Percentiles rank a stretch among this genome's conserved stretches.
phyloP scores from a whole-genome alignment of 1,284 basidiomycete species.

The Taiwanofungus camphoratus region DNA sequence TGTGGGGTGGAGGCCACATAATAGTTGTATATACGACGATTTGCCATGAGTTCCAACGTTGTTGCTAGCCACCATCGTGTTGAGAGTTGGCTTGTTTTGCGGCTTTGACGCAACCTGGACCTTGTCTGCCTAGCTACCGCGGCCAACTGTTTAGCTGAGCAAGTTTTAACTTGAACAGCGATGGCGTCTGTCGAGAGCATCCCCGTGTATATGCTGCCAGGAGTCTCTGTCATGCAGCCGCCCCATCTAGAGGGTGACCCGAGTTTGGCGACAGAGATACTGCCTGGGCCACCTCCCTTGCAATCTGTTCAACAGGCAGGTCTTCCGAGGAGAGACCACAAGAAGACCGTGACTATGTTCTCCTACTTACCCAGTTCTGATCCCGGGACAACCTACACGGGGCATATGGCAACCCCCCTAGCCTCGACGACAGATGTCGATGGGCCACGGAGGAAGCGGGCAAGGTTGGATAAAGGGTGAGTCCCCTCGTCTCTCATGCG shows the following conservation, averaged over 20 bases:
- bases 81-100: conserved; percentile 6
- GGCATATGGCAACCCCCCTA: conserved; percentile 43
- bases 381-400: conserved; percentile 78
- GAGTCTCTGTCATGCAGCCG: conserved; percentile 65
- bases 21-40: conserved; percentile 8
- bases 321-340: conserved; percentile 64
- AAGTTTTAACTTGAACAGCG: conserved; percentile 8
- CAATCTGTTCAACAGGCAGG: conserved; percentile 57
- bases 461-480: conserved; percentile 66
- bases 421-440: conserved; percentile 54
- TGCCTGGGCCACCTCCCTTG: conserved; percentile 73
- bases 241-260: conserved; percentile 74
- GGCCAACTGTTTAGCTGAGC: background rate
- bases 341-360: conserved; percentile 55
- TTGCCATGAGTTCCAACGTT: conserved; percentile 8
- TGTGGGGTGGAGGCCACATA: background rate
- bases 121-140: background rate
- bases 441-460: conserved; percentile 64
- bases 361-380: conserved; percentile 76
- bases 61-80: conserved; percentile 20
- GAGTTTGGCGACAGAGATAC: conserved; percentile 74
- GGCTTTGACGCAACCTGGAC: conserved; percentile 12
- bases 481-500: conserved; percentile 25
- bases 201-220: conserved; percentile 61
- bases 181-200: conserved; percentile 58